These are phyloP conservation scores for Daldinia caldariorum DNA, from an alignment of 495 filamentous ascomycete species.

Conservation along the genomic window DNA sequence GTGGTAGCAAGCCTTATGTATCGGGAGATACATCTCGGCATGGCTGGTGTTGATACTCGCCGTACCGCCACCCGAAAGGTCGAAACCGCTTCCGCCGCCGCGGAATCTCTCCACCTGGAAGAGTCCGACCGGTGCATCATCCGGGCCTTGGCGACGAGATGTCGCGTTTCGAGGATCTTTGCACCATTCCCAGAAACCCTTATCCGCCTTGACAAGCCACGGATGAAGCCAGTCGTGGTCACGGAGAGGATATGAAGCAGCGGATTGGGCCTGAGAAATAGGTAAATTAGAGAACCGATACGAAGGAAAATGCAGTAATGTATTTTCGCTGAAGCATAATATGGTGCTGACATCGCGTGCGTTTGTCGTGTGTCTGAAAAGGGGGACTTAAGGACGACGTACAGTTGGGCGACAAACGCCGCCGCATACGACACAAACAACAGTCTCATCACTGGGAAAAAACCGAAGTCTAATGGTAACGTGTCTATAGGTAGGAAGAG, in stretches of 20 bases:
- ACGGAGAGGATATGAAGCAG: background rate
- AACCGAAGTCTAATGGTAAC: background rate
- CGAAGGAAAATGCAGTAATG: background rate
- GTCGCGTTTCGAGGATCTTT: background rate
- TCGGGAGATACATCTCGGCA: slow-evolving; percentile 28
- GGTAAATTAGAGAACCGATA: slow-evolving; percentile 1
- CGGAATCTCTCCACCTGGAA: background rate
- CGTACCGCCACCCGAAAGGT: background rate
- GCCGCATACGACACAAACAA: slow-evolving; percentile 39
- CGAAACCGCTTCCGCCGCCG: slow-evolving; percentile 18
- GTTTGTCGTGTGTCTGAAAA: background rate
- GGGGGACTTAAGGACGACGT: slow-evolving; percentile 5
- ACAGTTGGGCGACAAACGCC: slow-evolving; percentile 29
- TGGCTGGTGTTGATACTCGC: slow-evolving; percentile 24
- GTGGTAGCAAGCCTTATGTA: slow-evolving; percentile 23
- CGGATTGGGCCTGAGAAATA: background rate
- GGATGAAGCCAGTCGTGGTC: slow-evolving; percentile 29
- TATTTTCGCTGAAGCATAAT: background rate
- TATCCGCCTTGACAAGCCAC: slow-evolving; percentile 17
- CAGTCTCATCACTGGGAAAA: background rate
- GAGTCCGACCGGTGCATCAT: background rate
- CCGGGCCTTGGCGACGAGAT: background rate
- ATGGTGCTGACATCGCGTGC: background rate
- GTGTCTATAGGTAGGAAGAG: too few species aligned
- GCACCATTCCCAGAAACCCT: slow-evolving; percentile 14